These are phyloP conservation scores for Scheffersomyces cryptocercus DNA, from an alignment of 1,139 yeast species.

Conservation along the genomic window DNA sequence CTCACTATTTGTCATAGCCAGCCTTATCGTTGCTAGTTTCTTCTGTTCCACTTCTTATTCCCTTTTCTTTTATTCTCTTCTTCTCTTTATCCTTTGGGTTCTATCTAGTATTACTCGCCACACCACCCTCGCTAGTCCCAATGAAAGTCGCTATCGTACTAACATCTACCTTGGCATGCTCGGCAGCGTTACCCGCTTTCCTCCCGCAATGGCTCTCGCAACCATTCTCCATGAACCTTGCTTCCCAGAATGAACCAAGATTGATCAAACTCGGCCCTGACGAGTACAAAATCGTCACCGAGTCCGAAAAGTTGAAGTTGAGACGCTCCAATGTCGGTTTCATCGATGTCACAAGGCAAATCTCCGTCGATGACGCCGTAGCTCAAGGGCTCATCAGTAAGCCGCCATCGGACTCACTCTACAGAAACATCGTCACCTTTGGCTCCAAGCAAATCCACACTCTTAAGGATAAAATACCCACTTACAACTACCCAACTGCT, in stretches of 20 bases:
- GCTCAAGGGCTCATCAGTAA: constrained; percentile 27
- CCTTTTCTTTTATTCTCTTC: too few relatives aligned
- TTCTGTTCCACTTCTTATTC: too few relatives aligned
- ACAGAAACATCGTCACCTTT: constrained; percentile 15
- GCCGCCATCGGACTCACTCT: constrained; percentile 7
- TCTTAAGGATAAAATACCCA: constrained; percentile 31
- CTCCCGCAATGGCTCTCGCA: not conserved
- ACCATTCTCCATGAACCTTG: not conserved
- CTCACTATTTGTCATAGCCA: too few relatives aligned
- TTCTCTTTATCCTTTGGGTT: not conserved
- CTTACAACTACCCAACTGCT: constrained; percentile 56
- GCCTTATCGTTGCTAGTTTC: too few relatives aligned
- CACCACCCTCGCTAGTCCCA: not conserved
- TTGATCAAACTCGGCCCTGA: constrained; percentile 41
- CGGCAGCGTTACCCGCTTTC: constrained; percentile 10
- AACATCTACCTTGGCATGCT: not conserved
- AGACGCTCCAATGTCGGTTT: constrained; percentile 58
- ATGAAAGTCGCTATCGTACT: not conserved
- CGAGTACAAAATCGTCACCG: constrained; percentile 47
- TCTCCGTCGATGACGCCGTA: constrained; percentile 37
- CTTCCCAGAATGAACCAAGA: constrained; percentile 17
- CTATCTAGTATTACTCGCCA: not conserved
- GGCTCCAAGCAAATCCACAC: constrained; percentile 34
- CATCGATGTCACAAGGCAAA: constrained; percentile 65
- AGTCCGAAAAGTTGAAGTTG: constrained; percentile 55